These are phyloP conservation scores for Bombardia bombarda DNA, from an alignment of 495 filamentous ascomycete genomes.

Conservation along the genomic window DNA sequence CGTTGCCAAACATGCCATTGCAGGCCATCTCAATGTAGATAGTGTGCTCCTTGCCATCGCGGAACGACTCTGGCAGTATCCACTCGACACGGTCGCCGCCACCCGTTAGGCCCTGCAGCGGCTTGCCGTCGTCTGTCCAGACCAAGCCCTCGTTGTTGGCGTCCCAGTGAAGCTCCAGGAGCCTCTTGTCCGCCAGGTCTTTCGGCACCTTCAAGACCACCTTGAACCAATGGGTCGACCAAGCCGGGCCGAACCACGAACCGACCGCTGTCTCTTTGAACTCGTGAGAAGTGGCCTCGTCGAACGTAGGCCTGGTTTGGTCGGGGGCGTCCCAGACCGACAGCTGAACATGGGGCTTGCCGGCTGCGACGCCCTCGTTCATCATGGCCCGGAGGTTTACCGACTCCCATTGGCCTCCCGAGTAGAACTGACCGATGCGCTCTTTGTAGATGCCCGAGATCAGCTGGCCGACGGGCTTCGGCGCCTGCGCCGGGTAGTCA, in stretches of 20 bases:
- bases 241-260: conserved; percentile 80
- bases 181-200: conserved; percentile 60
- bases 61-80: conserved; percentile 72
- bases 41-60: conserved; percentile 76
- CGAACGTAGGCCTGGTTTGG: conserved; percentile 74
- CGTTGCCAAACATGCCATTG: conserved; percentile 97
- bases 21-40: conserved; percentile 98
- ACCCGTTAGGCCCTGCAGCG: conserved; percentile 89
- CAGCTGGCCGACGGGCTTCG: conserved; percentile 61
- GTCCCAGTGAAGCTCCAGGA: conserved; percentile 93
- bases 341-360: conserved; percentile 71
- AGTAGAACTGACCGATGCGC: conserved; percentile 73
- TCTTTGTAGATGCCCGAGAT: conserved; percentile 83
- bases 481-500: conserved; percentile 40
- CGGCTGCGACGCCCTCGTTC: conserved; percentile 63
- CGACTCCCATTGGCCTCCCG: conserved; percentile 69
- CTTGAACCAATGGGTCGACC: conserved; percentile 98
- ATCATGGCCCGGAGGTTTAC: conserved; percentile 74
- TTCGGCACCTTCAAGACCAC: conserved; percentile 68
- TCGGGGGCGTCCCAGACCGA: conserved; percentile 79
- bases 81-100: conserved; percentile 83
- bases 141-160: conserved; percentile 84
- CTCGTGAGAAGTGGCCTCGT: conserved; percentile 74
- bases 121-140: conserved; percentile 80
- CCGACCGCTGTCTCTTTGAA: conserved; percentile 73